Percentiles rank a stretch among this genome's conserved stretches.
Conservation (phyloP, 805 yeast genomes). For the Yamadazyma sp. region DNA sequence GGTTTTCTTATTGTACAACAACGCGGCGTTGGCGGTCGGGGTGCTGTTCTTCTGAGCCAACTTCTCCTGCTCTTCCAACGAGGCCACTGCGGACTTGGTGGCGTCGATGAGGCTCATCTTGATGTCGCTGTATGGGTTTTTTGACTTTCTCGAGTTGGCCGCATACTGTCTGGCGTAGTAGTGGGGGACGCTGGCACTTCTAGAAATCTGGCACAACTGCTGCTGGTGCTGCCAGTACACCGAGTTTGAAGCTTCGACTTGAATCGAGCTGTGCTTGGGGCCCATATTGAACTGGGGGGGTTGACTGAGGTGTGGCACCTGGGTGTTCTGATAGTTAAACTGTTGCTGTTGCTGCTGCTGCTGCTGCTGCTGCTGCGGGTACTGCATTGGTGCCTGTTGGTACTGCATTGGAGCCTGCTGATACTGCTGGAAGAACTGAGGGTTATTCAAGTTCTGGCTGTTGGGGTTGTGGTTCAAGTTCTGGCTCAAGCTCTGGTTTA, state of each 20-base stretch:
- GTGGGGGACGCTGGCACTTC: conserved; percentile 67
- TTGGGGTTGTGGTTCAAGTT: no score
- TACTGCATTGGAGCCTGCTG: conserved; percentile 23
- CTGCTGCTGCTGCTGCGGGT: conserved; percentile 28
- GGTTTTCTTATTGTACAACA: conserved; percentile 44
- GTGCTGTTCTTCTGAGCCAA: conserved; percentile 27
- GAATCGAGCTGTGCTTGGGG: conserved; percentile 14
- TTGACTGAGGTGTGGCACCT: conserved; percentile 8
- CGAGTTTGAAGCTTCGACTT: conserved; percentile 42
- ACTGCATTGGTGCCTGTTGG: conserved; percentile 23
- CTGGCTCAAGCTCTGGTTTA: conserved; percentile 10
- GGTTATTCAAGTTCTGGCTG: no score
- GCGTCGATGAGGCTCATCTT: conserved; percentile 45
- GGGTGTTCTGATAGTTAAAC: conserved; percentile 23
- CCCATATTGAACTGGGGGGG: conserved; percentile 2
- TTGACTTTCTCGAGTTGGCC: conserved; percentile 52
- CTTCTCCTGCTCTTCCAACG: conserved; percentile 45
- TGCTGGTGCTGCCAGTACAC: conserved; percentile 77
- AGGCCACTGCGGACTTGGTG: conserved; percentile 36
- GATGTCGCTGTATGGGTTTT: conserved; percentile 36
- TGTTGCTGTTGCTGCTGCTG: conserved; percentile 23
- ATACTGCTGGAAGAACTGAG: conserved; percentile 21
- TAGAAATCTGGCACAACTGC: conserved; percentile 68
- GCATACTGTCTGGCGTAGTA: conserved; percentile 85
- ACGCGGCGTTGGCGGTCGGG: conserved; percentile 36